phyloP scores from a whole-genome alignment of 495 filamentous ascomycete species.

The Achaetomiella virescens region DNA sequence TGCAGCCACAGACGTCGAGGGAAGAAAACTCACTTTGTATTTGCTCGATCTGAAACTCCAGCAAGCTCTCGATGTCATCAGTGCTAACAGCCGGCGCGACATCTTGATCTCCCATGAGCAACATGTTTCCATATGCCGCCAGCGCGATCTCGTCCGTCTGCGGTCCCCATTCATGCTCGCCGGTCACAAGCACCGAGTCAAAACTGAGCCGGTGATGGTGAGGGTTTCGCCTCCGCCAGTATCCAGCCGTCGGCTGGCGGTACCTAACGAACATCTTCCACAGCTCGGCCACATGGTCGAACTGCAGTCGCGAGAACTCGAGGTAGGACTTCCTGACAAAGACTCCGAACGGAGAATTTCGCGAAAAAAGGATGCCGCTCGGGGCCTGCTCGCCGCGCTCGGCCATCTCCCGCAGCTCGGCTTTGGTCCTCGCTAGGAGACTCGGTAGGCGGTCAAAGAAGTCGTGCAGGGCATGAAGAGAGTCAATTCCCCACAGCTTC shows the following conservation, averaged over 20 bases:
- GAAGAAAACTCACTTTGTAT: slow-evolving; percentile 62
- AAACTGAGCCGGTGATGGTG: slow-evolving; percentile 55
- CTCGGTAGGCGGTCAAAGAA: slow-evolving; percentile 58
- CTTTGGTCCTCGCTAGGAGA: slow-evolving; percentile 56
- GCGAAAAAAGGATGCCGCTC: slow-evolving; percentile 47
- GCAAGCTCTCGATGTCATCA: slow-evolving; percentile 74
- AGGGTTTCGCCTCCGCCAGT: slow-evolving; percentile 66
- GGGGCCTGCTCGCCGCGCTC: slow-evolving; percentile 21
- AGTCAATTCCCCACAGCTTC: slow-evolving; percentile 80
- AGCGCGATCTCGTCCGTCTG: slow-evolving; percentile 39
- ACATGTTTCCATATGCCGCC: slow-evolving; percentile 54
- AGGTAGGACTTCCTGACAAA: slow-evolving; percentile 71
- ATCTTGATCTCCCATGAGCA: slow-evolving; percentile 45
- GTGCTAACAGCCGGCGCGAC: slow-evolving; percentile 51
- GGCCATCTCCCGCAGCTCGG: slow-evolving; percentile 45
- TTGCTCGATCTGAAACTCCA: slow-evolving; percentile 82
- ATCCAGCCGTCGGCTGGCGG: slow-evolving; percentile 62
- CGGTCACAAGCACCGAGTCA: slow-evolving; percentile 56
- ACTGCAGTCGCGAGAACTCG: slow-evolving; percentile 75
- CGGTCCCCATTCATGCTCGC: slow-evolving; percentile 41
- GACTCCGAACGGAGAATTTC: slow-evolving; percentile 75
- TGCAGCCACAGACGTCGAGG: too few species aligned
- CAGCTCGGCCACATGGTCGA: slow-evolving; percentile 65
- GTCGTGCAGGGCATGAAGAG: slow-evolving; percentile 64
- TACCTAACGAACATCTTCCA: slow-evolving; percentile 79